Conservation (phyloP, 805 yeast genomes). For the Hyphopichia homilentoma region DNA sequence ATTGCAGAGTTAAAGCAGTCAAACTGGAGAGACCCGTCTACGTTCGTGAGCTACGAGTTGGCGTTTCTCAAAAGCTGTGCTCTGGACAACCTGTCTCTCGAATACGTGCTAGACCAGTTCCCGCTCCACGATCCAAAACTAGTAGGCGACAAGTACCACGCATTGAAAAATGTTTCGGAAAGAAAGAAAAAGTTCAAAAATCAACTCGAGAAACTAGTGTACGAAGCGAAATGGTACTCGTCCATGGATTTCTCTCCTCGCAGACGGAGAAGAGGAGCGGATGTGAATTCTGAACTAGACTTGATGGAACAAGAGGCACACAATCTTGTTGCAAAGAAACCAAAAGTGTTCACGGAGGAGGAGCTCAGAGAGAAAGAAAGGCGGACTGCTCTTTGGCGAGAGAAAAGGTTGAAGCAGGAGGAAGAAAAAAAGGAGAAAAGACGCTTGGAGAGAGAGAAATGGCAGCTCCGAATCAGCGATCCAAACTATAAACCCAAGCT, state of each 20-base stretch:
- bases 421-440: slow-evolving; percentile 4
- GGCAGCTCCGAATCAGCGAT: slow-evolving; percentile 4
- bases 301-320: slow-evolving; percentile 1
- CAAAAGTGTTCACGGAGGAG: slow-evolving; percentile 1
- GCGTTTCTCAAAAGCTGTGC: no score
- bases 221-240: slow-evolving; percentile 38
- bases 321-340: not conserved
- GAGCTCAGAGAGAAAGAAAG: slow-evolving; percentile 7
- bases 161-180: not conserved
- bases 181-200: slow-evolving; percentile 26
- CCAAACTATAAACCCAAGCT: slow-evolving; percentile 2
- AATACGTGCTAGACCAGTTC: no score
- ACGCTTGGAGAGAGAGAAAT: slow-evolving; percentile 2
- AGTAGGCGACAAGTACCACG: not conserved
- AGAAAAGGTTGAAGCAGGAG: not conserved
- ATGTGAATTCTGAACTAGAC: slow-evolving; percentile 2
- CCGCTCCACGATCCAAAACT: slow-evolving; percentile 1
- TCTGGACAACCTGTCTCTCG: no score
- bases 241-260: slow-evolving; percentile 8
- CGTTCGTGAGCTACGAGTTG: no score
- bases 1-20: no score
- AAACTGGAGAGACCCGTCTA: no score
- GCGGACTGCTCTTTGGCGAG: slow-evolving; percentile 1
- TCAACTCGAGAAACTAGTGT: slow-evolving; percentile 28
- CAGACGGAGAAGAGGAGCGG: slow-evolving; percentile 9